Evolutionary conservation across 2,329 filamentous ascomycete genomes (phyloP).

Genomic region (Leptographium radiaticola): DNA sequence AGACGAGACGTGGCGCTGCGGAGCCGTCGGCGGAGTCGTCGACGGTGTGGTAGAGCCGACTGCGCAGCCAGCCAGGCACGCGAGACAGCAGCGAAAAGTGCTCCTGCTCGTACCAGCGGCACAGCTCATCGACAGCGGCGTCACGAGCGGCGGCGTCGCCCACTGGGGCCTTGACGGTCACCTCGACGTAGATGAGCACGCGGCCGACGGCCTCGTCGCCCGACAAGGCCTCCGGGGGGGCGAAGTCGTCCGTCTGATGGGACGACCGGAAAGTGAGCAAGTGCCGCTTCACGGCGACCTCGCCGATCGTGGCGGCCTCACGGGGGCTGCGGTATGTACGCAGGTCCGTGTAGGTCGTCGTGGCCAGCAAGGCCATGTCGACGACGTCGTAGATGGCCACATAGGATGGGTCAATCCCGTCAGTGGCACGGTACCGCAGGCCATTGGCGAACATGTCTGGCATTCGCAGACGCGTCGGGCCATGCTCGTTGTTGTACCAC

Average conservation of each 20-base stretch:
- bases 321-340: slow-evolving; percentile 42
- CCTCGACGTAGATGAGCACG: slow-evolving; percentile 48
- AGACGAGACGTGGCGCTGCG: slow-evolving; percentile 43
- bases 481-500: slow-evolving; percentile 92
- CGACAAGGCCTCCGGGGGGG: slow-evolving; percentile 44
- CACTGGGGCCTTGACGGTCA: slow-evolving; percentile 32
- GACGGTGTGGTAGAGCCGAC: slow-evolving; percentile 53
- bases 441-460: slow-evolving; percentile 63
- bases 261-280: slow-evolving; percentile 56
- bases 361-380: slow-evolving; percentile 57
- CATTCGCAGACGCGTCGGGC: slow-evolving; percentile 64
- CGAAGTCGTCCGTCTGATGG: slow-evolving; percentile 41
- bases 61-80: slow-evolving; percentile 67
- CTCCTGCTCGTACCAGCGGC: slow-evolving; percentile 64
- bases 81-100: slow-evolving; percentile 59
- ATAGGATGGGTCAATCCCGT: slow-evolving; percentile 52
- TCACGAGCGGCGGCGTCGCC: slow-evolving; percentile 30
- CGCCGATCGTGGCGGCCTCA: slow-evolving; percentile 39
- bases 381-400: slow-evolving; percentile 74
- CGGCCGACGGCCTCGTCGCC: slow-evolving; percentile 45
- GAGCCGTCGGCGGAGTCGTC: slow-evolving; percentile 39
- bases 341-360: slow-evolving; percentile 55
- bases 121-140: slow-evolving; percentile 22
- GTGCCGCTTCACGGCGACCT: slow-evolving; percentile 52
- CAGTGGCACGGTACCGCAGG: slow-evolving; percentile 61